Evolutionary conservation across 164 flowering plant genomes (phyloP).

Genomic region (Piper betle): DNA sequence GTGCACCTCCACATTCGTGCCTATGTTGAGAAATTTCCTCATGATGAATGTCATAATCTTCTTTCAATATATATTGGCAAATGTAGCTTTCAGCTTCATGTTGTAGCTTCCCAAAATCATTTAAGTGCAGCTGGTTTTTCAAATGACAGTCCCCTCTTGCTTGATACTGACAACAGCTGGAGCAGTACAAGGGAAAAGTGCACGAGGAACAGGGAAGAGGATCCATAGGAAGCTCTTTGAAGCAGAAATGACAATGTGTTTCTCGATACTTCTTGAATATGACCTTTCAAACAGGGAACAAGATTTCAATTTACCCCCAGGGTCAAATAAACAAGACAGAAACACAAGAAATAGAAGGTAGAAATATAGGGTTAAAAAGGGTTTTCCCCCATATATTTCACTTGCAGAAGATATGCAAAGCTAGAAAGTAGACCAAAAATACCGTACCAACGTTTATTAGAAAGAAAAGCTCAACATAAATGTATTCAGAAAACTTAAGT

Average conservation of each 20-base stretch:
- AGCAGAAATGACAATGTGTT: slow-evolving; percentile 84
- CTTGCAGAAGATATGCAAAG: too few relatives aligned
- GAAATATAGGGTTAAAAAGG: not conserved
- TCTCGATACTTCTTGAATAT: slow-evolving; percentile 63
- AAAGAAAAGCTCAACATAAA: too few relatives aligned
- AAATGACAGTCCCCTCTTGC: slow-evolving; percentile 41
- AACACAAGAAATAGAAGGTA: not conserved
- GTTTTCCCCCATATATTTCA: too few relatives aligned
- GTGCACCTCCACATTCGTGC: slow-evolving; percentile 74
- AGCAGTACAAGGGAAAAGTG: slow-evolving; percentile 65
- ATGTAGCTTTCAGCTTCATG: slow-evolving; percentile 27
- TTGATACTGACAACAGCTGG: slow-evolving; percentile 37
- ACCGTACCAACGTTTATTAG: too few relatives aligned
- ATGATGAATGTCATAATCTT: slow-evolving; percentile 3
- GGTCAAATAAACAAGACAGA: not conserved
- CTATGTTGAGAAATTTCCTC: slow-evolving; percentile 39
- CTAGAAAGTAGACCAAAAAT: too few relatives aligned
- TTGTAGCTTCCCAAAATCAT: slow-evolving; percentile 13
- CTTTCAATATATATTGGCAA: slow-evolving; percentile 14
- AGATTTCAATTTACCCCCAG: not conserved
- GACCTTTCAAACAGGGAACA: slow-evolving; percentile 26
- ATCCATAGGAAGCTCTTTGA: slow-evolving; percentile 70
- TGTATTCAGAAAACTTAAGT: slow-evolving; percentile 9
- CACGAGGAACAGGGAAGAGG: slow-evolving; percentile 63
- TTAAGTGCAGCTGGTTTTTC: slow-evolving; percentile 5